Evolutionary conservation across 2,329 filamentous ascomycete species (phyloP), one percentile per base, ranked within the genome.

Genomic region (Cercospora sp.): DNA sequence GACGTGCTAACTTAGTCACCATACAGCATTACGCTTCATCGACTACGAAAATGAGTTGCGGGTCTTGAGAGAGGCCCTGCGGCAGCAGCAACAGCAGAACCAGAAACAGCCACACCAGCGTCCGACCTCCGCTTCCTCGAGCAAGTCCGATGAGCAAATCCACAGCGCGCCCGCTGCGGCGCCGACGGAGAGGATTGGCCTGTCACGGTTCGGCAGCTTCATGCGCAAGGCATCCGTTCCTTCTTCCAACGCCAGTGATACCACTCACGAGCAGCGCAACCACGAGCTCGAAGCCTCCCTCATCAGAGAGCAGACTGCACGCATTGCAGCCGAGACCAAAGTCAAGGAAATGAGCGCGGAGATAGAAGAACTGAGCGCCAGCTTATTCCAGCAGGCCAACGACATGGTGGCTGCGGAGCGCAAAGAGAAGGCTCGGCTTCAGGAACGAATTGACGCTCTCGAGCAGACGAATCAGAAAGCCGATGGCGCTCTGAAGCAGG

Each of bases 371-470:
- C 82, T 95, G 71, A 91, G 87, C 75, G 90, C 87, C 20, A 86
- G 86, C 61, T 81, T 95, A 64, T 95, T 95, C 78, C 89, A 91
- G 80, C 89, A 94, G 81, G 92, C 92, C 62, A 95, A 95, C 78
- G 89, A 93, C 80, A 95, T 95, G 92, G 92, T 95, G 20, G 91
- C 92, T 2, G 83, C 86, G 18, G 92, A 95, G 82, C 83, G 92
- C 53, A 85, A 87, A 66, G 90, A 90, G 48, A 83, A 91, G 66
- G 91, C 91, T 3, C 86, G 85, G 74, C 83, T 95, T 36, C 90
- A 93, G 80, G 88, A 90, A 76, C 81, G 90, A 45, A 87, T 95
- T 6, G 86, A 83, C 65, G 83, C 89, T 74, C 80, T 95, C 23
- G 91, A 94, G 80, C 80, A 83, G 72, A 20, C 10, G 10, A 60